Conservation (phyloP, 75 land plant genomes). For the Cryptomeria japonica region DNA sequence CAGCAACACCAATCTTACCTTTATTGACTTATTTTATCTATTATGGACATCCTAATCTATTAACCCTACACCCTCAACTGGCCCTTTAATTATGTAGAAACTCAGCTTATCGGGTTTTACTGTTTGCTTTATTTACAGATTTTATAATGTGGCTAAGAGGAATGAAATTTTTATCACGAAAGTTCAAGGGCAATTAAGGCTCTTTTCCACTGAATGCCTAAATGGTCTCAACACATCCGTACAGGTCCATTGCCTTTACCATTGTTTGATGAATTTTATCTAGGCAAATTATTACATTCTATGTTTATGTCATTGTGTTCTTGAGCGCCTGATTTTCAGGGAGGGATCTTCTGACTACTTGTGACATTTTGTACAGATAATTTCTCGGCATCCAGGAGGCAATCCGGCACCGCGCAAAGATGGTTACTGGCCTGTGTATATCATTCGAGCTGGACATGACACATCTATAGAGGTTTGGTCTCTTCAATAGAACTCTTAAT, state of each 20-base stretch:
- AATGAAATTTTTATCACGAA: slow-evolving; percentile 42
- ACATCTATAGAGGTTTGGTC: slow-evolving; percentile 37
- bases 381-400: slow-evolving; percentile 36
- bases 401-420: slow-evolving; percentile 39
- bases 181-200: slow-evolving; percentile 25
- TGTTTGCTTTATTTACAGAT: slow-evolving; percentile 17
- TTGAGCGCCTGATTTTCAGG: not conserved
- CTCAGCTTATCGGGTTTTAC: not conserved
- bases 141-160: slow-evolving; percentile 35
- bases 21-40: not conserved
- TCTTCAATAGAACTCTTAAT: not conserved
- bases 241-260: slow-evolving; percentile 20
- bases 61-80: not conserved
- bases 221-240: slow-evolving; percentile 24
- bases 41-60: not conserved
- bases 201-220: slow-evolving; percentile 25
- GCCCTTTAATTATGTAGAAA: not conserved
- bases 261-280: not conserved
- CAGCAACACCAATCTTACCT: too few relatives aligned
- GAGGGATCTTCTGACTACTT: not conserved
- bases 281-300: not conserved
- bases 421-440: slow-evolving; percentile 49
- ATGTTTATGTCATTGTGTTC: not conserved
- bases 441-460: slow-evolving; percentile 43
- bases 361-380: slow-evolving; percentile 25